A percentile compares a stretch with the other conserved stretches of the same genome.
Conservation (phyloP, 371 early-diverging fungal species). For the Umbelopsis sp. region DNA sequence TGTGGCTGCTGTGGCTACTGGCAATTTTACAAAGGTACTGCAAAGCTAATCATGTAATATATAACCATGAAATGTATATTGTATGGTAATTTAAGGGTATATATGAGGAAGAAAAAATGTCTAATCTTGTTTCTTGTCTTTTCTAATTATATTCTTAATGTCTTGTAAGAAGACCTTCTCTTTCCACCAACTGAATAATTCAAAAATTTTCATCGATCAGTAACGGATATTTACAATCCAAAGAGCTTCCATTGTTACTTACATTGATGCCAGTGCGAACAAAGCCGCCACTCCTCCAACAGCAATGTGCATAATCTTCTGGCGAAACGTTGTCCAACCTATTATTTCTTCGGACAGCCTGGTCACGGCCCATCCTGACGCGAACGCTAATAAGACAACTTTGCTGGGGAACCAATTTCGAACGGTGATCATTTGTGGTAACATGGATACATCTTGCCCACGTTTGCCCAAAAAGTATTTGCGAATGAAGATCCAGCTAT, state of each 20-base stretch:
- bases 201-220: neutral
- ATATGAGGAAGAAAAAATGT: neutral
- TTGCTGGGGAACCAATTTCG: constrained; percentile 49
- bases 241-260: neutral
- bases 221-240: neutral
- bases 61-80: neutral
- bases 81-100: neutral
- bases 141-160: constrained; percentile 24
- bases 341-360: constrained; percentile 54
- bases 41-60: too few species aligned
- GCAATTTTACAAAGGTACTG: too few species aligned
- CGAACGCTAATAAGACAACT: constrained; percentile 49
- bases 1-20: constrained; percentile 2
- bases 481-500: constrained; percentile 70
- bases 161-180: constrained; percentile 34
- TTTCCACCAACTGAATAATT: constrained; percentile 31
- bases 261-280: neutral
- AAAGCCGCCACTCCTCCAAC: constrained; percentile 48
- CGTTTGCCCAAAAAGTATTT: constrained; percentile 48
- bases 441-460: constrained; percentile 15
- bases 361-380: constrained; percentile 59
- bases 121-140: constrained; percentile 21
- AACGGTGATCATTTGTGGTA: constrained; percentile 19
- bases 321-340: constrained; percentile 60
- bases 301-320: constrained; percentile 60